Conservation (phyloP, 257 asterid species). For the Lavandula angustifolia region DNA sequence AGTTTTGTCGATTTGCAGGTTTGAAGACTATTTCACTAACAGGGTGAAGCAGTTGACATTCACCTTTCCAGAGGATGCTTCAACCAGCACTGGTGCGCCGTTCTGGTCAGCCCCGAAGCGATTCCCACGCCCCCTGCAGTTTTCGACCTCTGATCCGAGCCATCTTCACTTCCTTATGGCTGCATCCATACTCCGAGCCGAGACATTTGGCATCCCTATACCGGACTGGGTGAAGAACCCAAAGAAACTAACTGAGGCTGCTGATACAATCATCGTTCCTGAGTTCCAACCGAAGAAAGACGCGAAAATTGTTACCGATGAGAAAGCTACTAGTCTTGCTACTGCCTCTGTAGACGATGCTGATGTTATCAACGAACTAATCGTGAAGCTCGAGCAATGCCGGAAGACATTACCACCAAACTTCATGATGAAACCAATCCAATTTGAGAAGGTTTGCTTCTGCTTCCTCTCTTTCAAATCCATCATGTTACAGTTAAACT, state of each 20-base stretch:
- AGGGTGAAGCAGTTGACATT: slow-evolving; percentile 80
- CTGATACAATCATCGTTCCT: slow-evolving; percentile 60
- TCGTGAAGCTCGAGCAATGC: slow-evolving; percentile 66
- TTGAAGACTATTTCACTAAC: slow-evolving; percentile 80
- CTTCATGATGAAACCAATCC: slow-evolving; percentile 85
- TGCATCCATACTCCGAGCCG: slow-evolving; percentile 74
- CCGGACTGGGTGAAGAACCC: slow-evolving; percentile 90
- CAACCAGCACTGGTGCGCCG: slow-evolving; percentile 84
- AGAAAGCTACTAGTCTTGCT: slow-evolving; percentile 78
- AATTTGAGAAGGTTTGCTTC: slow-evolving; percentile 78
- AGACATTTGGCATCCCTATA: slow-evolving; percentile 73
- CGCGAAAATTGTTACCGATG: slow-evolving; percentile 86
- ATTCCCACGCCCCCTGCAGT: slow-evolving; percentile 76
- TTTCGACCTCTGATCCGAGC: slow-evolving; percentile 65
- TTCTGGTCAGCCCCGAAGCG: slow-evolving; percentile 98
- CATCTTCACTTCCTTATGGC: slow-evolving; percentile 88
- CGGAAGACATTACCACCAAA: slow-evolving; percentile 51
- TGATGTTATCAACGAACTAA: slow-evolving; percentile 67
- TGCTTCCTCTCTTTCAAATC: not conserved
- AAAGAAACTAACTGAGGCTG: slow-evolving; percentile 64
- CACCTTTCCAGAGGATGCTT: slow-evolving; percentile 91
- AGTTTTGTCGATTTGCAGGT: slow-evolving; percentile 47
- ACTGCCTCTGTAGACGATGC: slow-evolving; percentile 79
- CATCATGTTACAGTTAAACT: not conserved
- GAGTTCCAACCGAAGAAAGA: slow-evolving; percentile 68